Evolutionary conservation across 805 yeast species (phyloP), one percentile per base, ranked within the genome.

Genomic region (Hanseniaspora occidentalis): DNA sequence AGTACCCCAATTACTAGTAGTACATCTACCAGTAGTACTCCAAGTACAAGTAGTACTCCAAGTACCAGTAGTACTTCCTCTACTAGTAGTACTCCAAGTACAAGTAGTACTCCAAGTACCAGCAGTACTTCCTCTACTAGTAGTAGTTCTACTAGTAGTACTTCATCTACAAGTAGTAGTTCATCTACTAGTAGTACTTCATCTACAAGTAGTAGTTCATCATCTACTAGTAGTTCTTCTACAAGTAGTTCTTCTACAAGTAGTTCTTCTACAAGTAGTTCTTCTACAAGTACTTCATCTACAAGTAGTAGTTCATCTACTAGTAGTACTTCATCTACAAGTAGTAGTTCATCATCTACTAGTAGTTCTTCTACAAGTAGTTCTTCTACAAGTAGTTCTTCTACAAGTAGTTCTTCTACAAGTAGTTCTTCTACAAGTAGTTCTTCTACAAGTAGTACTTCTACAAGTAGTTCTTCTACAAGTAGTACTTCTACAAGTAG

Each of bases 321-420:
- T n/a, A n/a, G n/a, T n/a, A n/a, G n/a, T n/a, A n/a, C 27, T n/a
- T 11, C 27, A n/a, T 35, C 36, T 34, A 26, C 21, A 35, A 35
- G 27, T n/a, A 21, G n/a, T n/a, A n/a, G n/a, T n/a, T n/a, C n/a
- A n/a, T n/a, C n/a, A n/a, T n/a, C n/a, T n/a, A n/a, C n/a, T n/a
- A n/a, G n/a, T n/a, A n/a, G n/a, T n/a, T n/a, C n/a, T n/a, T 20
- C 25, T 34, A 17, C 35, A 33, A 33, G 35, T 11, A 58, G 57
- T 10, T 50, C 68, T 7, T 60, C 65, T 11, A 61, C 66, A 17
- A n/a, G 14, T 17, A 14, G 3, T 9, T 3, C 11, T 34, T 13
- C 36, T 21, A 17, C 36, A 25, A 31, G 19, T 20, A n/a, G n/a
- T n/a, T n/a, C n/a, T n/a, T n/a, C n/a, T n/a, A n/a, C n/a, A n/a